Evolutionary conservation across 2,329 filamentous ascomycete species (phyloP).

Genomic region (Thielaviopsis ethacetica): DNA sequence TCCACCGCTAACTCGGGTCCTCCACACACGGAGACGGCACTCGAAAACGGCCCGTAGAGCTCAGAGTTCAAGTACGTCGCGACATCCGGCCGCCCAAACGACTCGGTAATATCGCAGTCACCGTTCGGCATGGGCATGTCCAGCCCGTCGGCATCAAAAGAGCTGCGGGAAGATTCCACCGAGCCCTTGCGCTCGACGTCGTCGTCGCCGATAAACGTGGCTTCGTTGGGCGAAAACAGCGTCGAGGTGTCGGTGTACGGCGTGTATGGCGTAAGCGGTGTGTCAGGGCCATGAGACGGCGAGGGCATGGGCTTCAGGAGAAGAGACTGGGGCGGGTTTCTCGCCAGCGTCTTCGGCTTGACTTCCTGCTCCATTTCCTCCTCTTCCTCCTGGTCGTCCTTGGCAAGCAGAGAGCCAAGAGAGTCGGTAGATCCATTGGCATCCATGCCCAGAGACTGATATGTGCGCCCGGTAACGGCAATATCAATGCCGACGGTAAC

Average conservation of each 20-base stretch:
- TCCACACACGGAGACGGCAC: slow-evolving; percentile 40
- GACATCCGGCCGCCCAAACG: slow-evolving; percentile 12
- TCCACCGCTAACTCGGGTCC: slow-evolving; percentile 36
- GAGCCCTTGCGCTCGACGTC: slow-evolving; percentile 8
- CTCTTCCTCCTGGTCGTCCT: slow-evolving; percentile 3
- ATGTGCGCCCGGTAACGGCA: slow-evolving; percentile 7
- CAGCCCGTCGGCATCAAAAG: slow-evolving; percentile 4
- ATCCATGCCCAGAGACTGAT: slow-evolving; percentile 3
- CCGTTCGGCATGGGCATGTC: not conserved
- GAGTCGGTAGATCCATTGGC: slow-evolving; percentile 5
- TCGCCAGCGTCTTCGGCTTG: not conserved
- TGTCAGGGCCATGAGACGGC: not conserved
- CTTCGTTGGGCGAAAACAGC: slow-evolving; percentile 7
- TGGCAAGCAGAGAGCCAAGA: slow-evolving; percentile 4
- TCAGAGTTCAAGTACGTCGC: slow-evolving; percentile 27
- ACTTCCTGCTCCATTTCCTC: slow-evolving; percentile 1
- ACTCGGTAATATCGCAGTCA: slow-evolving; percentile 1
- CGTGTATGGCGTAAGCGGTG: slow-evolving; percentile 1
- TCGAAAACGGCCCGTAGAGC: slow-evolving; percentile 32
- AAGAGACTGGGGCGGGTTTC: slow-evolving; percentile 6
- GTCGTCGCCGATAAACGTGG: slow-evolving; percentile 1
- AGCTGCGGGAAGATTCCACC: slow-evolving; percentile 7
- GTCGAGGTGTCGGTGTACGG: slow-evolving; percentile 10
- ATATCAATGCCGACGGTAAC: slow-evolving; percentile 1
- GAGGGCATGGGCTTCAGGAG: slow-evolving; percentile 7